Evolutionary conservation across 192 early-diverging fungal genomes (phyloP), one percentile per base, ranked within the genome.

Genomic region (Entomortierella lignicola): DNA sequence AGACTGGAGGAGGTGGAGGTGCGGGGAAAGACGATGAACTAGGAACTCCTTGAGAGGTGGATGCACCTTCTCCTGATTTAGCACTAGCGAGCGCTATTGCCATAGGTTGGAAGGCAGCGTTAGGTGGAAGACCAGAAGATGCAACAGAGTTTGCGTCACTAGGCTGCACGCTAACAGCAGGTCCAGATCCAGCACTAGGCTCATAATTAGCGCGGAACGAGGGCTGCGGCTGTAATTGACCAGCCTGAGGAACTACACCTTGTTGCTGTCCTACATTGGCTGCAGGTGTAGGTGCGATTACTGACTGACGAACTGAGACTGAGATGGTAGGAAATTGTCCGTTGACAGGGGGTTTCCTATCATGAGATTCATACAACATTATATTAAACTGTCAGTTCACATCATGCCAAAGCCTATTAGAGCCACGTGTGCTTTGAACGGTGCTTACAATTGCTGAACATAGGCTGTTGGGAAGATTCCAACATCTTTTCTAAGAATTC

Each of bases 391-490:
- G 34, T 65, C n/a, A 30, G 23, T 2, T 52, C 11, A 42, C n/a
- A n/a, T n/a, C n/a, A n/a, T n/a, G n/a, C n/a, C n/a, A n/a, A 50
- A 52, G 29, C 4, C 21, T 5, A 21, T 27, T 26, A n/a, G n/a
- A n/a, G n/a, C n/a, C n/a, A n/a, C n/a, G n/a, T n/a, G n/a, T 8
- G 10, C 6, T 3, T 26, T 39, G 37, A 26, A 15, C 18, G 3
- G 41, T 27, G 60, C 74, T 65, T 70, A 79, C 74, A 69, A 15
- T 15, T 43, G 29, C 52, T 79, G 66, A 7, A 79, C 74, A 53
- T 79, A 79, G 21, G 67, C 66, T 15, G 74, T 65, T 13, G 74
- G 74, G 74, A 79, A 79, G 39, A 79, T 79, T 48, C 74, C 74
- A 29, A 79, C 51, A 8, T 79, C 67, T 50, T 64, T 79, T 39